These are phyloP conservation scores for Lathyrus aphaca DNA, from an alignment of 306 rosid species.

Conservation along the genomic window DNA sequence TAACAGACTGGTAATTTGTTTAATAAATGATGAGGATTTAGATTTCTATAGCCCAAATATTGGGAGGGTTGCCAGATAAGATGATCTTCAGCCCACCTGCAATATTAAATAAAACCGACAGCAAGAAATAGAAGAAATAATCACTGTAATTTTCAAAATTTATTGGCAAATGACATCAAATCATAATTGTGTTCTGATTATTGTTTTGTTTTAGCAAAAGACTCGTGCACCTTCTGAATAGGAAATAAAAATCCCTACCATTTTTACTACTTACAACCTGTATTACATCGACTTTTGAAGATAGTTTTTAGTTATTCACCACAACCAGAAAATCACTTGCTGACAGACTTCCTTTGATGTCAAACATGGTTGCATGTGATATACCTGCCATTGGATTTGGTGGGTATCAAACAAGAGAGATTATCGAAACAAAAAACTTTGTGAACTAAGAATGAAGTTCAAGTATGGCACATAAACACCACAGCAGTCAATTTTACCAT, in stretches of 20 bases:
- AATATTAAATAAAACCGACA: neutral
- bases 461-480: constrained; percentile 9
- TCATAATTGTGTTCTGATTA: neutral
- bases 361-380: constrained; percentile 19
- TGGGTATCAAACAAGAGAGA: constrained; percentile 26
- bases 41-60: constrained; percentile 17
- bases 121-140: constrained; percentile 2
- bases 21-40: constrained; percentile 11
- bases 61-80: neutral
- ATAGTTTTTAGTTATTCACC: too few species aligned
- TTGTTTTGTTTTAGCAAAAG: neutral
- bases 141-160: too few species aligned
- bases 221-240: too few species aligned
- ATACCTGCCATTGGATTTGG: neutral
- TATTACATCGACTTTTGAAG: too few species aligned
- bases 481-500: constrained; percentile 24
- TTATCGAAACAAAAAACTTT: constrained; percentile 11
- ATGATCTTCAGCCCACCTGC: too few species aligned
- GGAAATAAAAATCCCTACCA: too few species aligned
- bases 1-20: neutral
- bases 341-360: neutral
- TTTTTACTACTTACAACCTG: too few species aligned
- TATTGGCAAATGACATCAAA: too few species aligned
- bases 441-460: constrained; percentile 20
- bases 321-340: too few species aligned